Base-by-base conservation (phyloP, 1,284 basidiomycete species). In the Ustilago loliicola region DNA sequence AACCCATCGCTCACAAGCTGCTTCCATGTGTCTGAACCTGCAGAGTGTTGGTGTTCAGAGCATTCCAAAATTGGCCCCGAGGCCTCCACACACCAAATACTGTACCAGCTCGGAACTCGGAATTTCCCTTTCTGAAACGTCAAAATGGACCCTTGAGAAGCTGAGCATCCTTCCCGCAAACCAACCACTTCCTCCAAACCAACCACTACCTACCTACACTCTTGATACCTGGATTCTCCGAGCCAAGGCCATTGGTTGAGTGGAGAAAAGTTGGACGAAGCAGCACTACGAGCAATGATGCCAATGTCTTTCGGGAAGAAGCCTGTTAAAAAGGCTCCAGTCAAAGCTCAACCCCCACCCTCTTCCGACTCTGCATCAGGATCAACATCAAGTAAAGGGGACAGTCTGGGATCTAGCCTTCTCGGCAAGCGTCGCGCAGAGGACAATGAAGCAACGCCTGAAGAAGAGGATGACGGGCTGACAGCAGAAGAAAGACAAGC, bases 241-340 rank as follows among this genome's bases (percentile, higher is more conserved):
- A n/a, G n/a, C n/a, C n/a, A n/a, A n/a, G n/a, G n/a, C n/a, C n/a
- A n/a, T n/a, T n/a, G n/a, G n/a, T n/a, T n/a, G n/a, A n/a, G n/a
- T n/a, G n/a, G n/a, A n/a, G n/a, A 19, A 61, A 76, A 11, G 42
- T 85, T 85, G 83, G 84, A 86, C 66, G 84, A 86, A 55, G 79
- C 69, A 17, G 81, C 84, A 10, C 54, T 86, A 30, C 63, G 83
- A 23, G 81, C 84, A 0, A 83, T 86, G 81, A 81, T 86, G 81
- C 80, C 83, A 3, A 70, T 61, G 45, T 70, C 77, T 25, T 85
- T 85, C 30, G 83, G 83, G 42, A 74, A 66, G 72, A 57, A 53
- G 19, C 15, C 55, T n/a, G 60, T 29, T 21, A 56, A 50, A 2
- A 69, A 61, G 42, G 40, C 2, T 45, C 17, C 32, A 15, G 11